A percentile compares a stretch with the other conserved stretches of the same genome.
Evolutionary conservation across 192 early-diverging fungal species (phyloP).

Genomic region (Entomortierella chlamydospora): DNA sequence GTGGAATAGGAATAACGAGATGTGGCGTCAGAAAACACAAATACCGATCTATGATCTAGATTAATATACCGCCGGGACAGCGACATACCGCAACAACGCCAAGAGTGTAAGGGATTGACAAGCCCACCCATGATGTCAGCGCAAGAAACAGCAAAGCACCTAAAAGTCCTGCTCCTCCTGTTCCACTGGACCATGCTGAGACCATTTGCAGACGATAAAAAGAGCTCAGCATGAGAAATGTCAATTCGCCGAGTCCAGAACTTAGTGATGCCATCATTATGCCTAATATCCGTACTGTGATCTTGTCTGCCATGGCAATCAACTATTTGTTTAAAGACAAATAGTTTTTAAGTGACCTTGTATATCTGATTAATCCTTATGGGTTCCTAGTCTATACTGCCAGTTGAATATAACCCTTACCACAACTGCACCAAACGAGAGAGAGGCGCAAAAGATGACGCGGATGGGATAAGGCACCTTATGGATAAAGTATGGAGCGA

Average conservation of each 20-base stretch:
- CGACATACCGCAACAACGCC: constrained; percentile 38
- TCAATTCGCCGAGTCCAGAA: constrained; percentile 57
- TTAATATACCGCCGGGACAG: background rate
- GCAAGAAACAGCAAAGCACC: constrained; percentile 54
- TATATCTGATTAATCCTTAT: too few species aligned
- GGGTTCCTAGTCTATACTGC: too few species aligned
- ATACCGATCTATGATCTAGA: too few species aligned
- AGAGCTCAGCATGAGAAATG: constrained; percentile 59
- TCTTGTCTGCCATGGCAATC: constrained; percentile 33
- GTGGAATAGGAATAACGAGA: background rate
- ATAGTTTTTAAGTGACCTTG: too few species aligned
- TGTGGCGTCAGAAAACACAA: background rate
- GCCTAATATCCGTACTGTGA: constrained; percentile 26
- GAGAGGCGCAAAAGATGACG: constrained; percentile 18
- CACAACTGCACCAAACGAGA: constrained; percentile 40
- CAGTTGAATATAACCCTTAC: too few species aligned
- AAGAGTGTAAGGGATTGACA: constrained; percentile 36
- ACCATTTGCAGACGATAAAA: constrained; percentile 53
- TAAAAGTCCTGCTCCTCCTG: constrained; percentile 56
- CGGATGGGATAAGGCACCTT: constrained; percentile 23
- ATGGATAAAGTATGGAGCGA: constrained; percentile 57
- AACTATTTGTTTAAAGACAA: constrained; percentile 21
- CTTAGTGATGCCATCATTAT: constrained; percentile 57
- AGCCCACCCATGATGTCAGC: constrained; percentile 51
- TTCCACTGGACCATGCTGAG: constrained; percentile 58